phyloP scores from a whole-genome alignment of 2,329 filamentous ascomycete genomes.

The Metarhizium album region DNA sequence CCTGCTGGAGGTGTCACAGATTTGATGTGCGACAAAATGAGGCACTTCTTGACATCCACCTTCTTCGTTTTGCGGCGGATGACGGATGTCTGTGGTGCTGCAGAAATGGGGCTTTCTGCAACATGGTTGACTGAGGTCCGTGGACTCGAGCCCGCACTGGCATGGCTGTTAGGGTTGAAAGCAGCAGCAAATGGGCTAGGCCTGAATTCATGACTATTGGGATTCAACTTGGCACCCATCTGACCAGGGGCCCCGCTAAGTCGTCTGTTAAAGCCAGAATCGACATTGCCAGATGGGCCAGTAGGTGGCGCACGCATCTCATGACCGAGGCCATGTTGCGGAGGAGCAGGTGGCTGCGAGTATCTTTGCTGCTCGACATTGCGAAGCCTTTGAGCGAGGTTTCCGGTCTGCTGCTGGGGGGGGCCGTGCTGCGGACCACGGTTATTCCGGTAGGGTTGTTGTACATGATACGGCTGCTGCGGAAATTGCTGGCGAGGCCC shows the following conservation, averaged over 20 bases:
- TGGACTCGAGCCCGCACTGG: slow-evolving; percentile 64
- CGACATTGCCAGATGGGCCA: slow-evolving; percentile 52
- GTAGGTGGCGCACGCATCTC: slow-evolving; percentile 64
- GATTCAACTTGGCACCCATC: slow-evolving; percentile 48
- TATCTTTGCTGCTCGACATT: slow-evolving; percentile 42
- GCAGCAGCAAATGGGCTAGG: slow-evolving; percentile 71
- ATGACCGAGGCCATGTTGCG: slow-evolving; percentile 43
- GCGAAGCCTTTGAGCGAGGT: slow-evolving; percentile 39
- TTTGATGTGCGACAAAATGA: slow-evolving; percentile 43
- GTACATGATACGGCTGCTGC: slow-evolving; percentile 34
- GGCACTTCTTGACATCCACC: slow-evolving; percentile 59
- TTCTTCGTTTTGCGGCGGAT: slow-evolving; percentile 63
- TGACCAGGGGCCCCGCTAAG: slow-evolving; percentile 40
- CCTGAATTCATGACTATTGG: slow-evolving; percentile 67
- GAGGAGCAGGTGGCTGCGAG: slow-evolving; percentile 29
- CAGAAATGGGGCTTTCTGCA: slow-evolving; percentile 20
- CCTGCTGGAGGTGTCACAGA: slow-evolving; percentile 40
- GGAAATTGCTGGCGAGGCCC: slow-evolving; percentile 37
- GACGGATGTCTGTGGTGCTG: slow-evolving; percentile 25
- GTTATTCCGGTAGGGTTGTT: slow-evolving; percentile 38
- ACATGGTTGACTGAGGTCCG: slow-evolving; percentile 46
- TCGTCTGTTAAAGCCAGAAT: slow-evolving; percentile 43
- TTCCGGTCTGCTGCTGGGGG: slow-evolving; percentile 30
- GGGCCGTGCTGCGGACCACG: slow-evolving; percentile 33
- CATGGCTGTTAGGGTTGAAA: slow-evolving; percentile 62